Percentiles rank a stretch among this genome's conserved stretches.
These are phyloP conservation scores for Rhexocercosporidium sp. DNA, from an alignment of 2,329 filamentous ascomycete species.

Conservation along the genomic window DNA sequence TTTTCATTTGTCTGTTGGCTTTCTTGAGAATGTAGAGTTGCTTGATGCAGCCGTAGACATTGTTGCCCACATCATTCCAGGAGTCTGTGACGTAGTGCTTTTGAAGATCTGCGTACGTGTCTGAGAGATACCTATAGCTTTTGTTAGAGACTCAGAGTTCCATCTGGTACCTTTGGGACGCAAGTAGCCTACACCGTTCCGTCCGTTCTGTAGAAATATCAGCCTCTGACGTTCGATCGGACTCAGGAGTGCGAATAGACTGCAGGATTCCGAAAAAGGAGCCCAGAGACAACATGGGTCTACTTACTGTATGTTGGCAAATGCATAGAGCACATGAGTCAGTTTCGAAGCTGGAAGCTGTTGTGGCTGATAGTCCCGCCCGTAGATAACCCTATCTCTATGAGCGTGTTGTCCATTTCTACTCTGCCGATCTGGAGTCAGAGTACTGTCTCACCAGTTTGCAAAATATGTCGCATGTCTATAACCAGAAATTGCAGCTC, in stretches of 20 bases:
- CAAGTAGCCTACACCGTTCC: not conserved
- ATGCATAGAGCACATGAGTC: constrained; percentile 81
- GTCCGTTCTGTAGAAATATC: not conserved
- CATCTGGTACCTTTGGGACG: not conserved
- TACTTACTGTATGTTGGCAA: constrained; percentile 67
- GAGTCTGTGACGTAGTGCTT: not conserved
- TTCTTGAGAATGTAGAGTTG: constrained; percentile 81
- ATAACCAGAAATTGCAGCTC: not conserved
- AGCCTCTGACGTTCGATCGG: not conserved
- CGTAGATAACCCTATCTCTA: not conserved
- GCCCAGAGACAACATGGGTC: not conserved
- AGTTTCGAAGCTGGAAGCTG: constrained; percentile 72
- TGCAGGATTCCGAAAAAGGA: not conserved
- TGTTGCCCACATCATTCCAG: not conserved
- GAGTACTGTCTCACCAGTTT: not conserved
- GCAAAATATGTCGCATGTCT: not conserved
- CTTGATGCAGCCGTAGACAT: constrained; percentile 68
- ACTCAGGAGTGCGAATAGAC: not conserved
- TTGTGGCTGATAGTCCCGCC: constrained; percentile 62
- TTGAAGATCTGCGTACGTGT: not conserved
- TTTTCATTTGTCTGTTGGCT: constrained; percentile 76
- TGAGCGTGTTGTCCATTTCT: not conserved
- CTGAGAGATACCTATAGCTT: not conserved
- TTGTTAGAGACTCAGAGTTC: not conserved
- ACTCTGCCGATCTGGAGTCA: not conserved